Conservation (phyloP, 768 basidiomycete species). For the Hericium coralloides region DNA sequence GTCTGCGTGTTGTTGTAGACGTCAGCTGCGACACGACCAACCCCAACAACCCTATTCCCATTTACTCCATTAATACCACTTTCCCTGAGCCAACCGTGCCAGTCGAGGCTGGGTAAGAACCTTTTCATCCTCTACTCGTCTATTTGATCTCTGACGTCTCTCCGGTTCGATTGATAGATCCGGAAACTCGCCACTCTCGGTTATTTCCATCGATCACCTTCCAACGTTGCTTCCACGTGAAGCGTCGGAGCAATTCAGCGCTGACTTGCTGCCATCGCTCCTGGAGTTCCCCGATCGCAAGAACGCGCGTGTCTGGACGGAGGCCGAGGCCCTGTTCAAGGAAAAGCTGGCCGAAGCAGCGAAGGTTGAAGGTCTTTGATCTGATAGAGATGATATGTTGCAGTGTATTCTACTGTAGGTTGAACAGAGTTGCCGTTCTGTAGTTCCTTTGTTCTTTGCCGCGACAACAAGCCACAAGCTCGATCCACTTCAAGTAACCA, state of each 20-base stretch:
- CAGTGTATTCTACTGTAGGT: too few relatives aligned
- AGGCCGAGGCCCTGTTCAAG: constrained; percentile 78
- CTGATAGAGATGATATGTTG: not conserved
- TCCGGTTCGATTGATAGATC: constrained; percentile 29
- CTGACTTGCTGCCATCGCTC: constrained; percentile 78
- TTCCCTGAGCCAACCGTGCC: constrained; percentile 88
- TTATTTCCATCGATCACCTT: constrained; percentile 95
- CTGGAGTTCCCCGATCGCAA: constrained; percentile 62
- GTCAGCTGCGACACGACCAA: constrained; percentile 99
- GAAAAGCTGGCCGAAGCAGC: constrained; percentile 52
- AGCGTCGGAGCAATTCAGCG: constrained; percentile 93
- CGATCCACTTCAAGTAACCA: too few relatives aligned
- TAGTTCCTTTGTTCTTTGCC: too few relatives aligned
- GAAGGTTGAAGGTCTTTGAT: constrained; percentile 20
- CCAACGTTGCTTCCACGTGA: constrained; percentile 94
- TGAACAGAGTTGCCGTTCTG: too few relatives aligned
- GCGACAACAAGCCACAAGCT: too few relatives aligned
- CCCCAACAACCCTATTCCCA: constrained; percentile 94
- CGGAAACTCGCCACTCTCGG: constrained; percentile 62
- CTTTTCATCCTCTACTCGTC: not conserved
- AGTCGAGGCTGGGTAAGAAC: constrained; percentile 68
- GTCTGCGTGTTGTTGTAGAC: constrained; percentile 81
- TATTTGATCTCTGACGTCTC: not conserved
- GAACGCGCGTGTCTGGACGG: constrained; percentile 73
- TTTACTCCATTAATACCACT: constrained; percentile 90